These are phyloP conservation scores for Fusarium lateritium DNA, from an alignment of 2,329 filamentous ascomycete genomes.

Conservation along the genomic window DNA sequence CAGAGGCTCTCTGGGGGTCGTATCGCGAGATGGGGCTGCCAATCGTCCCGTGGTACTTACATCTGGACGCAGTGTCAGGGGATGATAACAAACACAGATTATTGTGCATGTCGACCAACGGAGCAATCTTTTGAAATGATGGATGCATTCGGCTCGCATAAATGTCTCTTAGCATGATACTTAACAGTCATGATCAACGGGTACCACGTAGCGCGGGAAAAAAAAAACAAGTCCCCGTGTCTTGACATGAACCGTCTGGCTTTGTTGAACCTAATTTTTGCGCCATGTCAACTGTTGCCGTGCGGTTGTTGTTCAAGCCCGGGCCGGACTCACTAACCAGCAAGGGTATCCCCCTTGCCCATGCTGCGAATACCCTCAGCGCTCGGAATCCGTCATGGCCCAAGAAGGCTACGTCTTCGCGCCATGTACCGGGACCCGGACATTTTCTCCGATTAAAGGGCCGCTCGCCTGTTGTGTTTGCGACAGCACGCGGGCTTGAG, in stretches of 20 bases:
- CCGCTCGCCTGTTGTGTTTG: constrained; percentile 32
- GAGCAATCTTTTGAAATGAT: constrained; percentile 4
- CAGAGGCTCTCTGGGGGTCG: constrained; percentile 46
- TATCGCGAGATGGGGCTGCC: constrained; percentile 32
- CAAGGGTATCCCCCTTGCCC: constrained; percentile 32
- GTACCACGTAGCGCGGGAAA: constrained; percentile 27
- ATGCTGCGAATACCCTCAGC: constrained; percentile 36
- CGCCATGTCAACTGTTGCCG: constrained; percentile 10
- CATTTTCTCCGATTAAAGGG: constrained; percentile 34
- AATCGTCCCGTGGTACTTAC: constrained; percentile 33
- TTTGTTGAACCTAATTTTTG: constrained; percentile 14
- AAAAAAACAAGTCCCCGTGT: constrained; percentile 5
- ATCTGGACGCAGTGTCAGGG: constrained; percentile 33
- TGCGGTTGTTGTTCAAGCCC: constrained; percentile 16
- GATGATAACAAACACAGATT: constrained; percentile 32
- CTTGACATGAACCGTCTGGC: background rate
- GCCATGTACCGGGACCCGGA: constrained; percentile 7
- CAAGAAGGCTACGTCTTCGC: constrained; percentile 17
- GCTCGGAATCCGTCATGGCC: constrained; percentile 8
- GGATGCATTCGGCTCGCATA: constrained; percentile 21
- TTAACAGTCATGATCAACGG: constrained; percentile 17
- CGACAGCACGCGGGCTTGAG: constrained; percentile 30
- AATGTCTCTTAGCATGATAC: constrained; percentile 20
- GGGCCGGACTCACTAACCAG: background rate
- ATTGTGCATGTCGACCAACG: constrained; percentile 8